Evolutionary conservation across 2,329 filamentous ascomycete species (phyloP), one percentile per base, ranked within the genome.

Genomic region (Penicillium decumbens): DNA sequence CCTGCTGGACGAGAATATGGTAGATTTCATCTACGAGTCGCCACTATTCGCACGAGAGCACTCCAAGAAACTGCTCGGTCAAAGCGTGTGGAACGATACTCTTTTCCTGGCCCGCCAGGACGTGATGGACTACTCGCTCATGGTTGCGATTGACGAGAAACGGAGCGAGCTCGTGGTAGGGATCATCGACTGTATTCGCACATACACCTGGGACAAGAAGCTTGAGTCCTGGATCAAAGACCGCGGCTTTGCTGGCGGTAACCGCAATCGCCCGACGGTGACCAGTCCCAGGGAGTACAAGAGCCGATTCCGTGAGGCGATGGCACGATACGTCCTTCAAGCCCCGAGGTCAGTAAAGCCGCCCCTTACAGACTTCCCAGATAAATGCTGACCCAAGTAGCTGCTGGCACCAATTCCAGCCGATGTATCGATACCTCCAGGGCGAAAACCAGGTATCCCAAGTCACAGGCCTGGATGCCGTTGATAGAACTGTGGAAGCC

Each of bases 171-270:
- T 98, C 12, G 89, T 97, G 12, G 91, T 98, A 2, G 93, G 93
- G 4, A 97, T 98, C 63, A 97, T 98, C 57, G 92, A 98, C 69
- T 97, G 93, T 68, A 97, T 98, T 59, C 84, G 93, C 47, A 98
- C 93, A 0, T 98, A 97, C 67, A 98, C 93, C 0, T 98, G 93
- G 90, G 93, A 98, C 75, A 98, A 98, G 78, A 96, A 96, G 68
- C 81, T 98, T n/a, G 93, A 98, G 74, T 93, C 87, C 47, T 98
- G 93, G 93, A 96, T 98, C 79, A 98, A 98, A 72, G 91, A 97
- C 65, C 87, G 92, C 33, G 93, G 88, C 0, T 89, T 91, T 62
- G 87, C 85, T 50, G 84, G 85, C 27, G 83, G 87, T 49, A 88
- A 95, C 63, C 85, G 85, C 70, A 85, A 85, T 60, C 81, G 89